Percentiles rank a stretch among this genome's conserved stretches.
phyloP scores from a whole-genome alignment of 306 rosid species.

The Lathyrus tuberosus region DNA sequence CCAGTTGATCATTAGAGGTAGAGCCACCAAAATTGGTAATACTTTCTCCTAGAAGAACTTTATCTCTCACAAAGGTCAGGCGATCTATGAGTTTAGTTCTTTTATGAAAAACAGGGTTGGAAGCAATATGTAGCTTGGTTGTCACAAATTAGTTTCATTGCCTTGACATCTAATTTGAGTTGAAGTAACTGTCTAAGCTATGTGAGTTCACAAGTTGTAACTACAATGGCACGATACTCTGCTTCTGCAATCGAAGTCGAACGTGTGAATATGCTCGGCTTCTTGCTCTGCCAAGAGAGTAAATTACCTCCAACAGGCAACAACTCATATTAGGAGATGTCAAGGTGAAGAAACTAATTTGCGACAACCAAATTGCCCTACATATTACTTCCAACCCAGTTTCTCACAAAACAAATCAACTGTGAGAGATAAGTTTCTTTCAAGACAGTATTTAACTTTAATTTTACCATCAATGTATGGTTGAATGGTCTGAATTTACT shows the following conservation, averaged over 20 bases:
- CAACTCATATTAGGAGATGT: neutral
- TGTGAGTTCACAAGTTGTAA: neutral
- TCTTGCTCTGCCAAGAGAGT: neutral
- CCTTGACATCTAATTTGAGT: neutral
- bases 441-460: neutral
- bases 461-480: neutral
- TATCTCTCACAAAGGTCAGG: neutral
- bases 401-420: neutral
- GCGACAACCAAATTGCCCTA: neutral
- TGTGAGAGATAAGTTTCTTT: neutral
- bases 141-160: no score
- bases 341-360: neutral
- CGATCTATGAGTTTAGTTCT: neutral
- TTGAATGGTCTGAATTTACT: neutral
- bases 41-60: neutral
- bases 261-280: neutral
- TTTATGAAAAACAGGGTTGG: neutral
- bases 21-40: neutral
- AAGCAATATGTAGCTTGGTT: no score
- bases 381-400: neutral
- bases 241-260: neutral
- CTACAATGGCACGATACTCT: neutral
- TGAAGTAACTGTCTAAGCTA: neutral
- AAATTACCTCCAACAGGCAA: conserved; percentile 5
- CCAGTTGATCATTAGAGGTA: neutral